Evolutionary conservation across 2,329 filamentous ascomycete genomes (phyloP).

Genomic region (Claviceps cyperi): DNA sequence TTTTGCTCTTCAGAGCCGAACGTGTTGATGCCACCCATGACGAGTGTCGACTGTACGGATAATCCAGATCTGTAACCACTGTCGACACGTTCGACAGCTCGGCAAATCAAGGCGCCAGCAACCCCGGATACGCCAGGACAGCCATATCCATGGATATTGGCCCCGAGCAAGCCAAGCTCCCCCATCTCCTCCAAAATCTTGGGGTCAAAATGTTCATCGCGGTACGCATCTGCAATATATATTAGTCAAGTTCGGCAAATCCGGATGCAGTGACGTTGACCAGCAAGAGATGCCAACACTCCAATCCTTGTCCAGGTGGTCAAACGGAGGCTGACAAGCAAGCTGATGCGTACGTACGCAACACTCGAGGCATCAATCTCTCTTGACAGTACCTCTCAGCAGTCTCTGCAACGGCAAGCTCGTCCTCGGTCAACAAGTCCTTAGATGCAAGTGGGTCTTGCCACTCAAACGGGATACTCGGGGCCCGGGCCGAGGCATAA

Average conservation of each 20-base stretch:
- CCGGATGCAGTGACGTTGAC: background rate
- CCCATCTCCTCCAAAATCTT: conserved; percentile 87
- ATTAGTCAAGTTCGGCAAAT: conserved; percentile 3
- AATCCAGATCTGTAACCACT: conserved; percentile 86
- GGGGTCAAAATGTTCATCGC: conserved; percentile 74
- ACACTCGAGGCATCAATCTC: conserved; percentile 65
- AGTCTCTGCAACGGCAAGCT: conserved; percentile 77
- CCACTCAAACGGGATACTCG: conserved; percentile 58
- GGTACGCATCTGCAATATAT: conserved; percentile 51
- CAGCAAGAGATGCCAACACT: background rate
- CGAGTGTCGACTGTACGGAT: conserved; percentile 86
- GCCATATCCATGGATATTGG: conserved; percentile 74
- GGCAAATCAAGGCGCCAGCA: conserved; percentile 76
- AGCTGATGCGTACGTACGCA: conserved; percentile 43
- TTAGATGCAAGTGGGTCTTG: conserved; percentile 69
- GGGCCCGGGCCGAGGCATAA: conserved; percentile 24
- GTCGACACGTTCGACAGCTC: conserved; percentile 81
- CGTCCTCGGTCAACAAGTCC: conserved; percentile 75
- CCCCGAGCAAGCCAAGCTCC: conserved; percentile 73
- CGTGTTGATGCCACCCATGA: conserved; percentile 83
- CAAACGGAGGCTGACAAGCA: too few species aligned
- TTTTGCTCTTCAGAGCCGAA: conserved; percentile 81
- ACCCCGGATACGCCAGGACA: conserved; percentile 82
- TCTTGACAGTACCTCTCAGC: conserved; percentile 93
- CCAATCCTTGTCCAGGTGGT: too few species aligned